phyloP scores from a whole-genome alignment of 192 early-diverging fungal genomes.

The Coemansia sp. region DNA sequence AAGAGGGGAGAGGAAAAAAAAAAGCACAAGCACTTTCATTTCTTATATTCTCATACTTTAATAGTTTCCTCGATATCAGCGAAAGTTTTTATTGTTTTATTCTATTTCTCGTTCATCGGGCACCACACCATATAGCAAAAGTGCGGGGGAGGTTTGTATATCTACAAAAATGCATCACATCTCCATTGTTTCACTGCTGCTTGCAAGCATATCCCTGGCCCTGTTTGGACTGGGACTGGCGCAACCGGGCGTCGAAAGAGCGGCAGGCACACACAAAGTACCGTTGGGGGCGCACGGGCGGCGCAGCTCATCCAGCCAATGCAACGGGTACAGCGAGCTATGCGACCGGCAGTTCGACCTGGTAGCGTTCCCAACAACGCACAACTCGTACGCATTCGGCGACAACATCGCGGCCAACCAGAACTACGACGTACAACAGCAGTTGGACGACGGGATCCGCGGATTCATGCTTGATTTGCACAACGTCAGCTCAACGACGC shows the following conservation, averaged over 20 bases:
- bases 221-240: background rate
- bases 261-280: background rate
- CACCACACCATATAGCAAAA: too few species aligned
- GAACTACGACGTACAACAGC: constrained; percentile 58
- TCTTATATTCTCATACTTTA: background rate
- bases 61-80: background rate
- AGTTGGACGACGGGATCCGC: constrained; percentile 73
- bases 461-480: constrained; percentile 70
- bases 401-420: constrained; percentile 67
- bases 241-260: background rate
- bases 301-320: constrained; percentile 23
- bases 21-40: background rate
- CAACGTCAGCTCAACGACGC: constrained; percentile 16
- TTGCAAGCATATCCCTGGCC: background rate
- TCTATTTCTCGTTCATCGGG: too few species aligned
- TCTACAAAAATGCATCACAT: background rate
- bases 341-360: constrained; percentile 63
- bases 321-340: constrained; percentile 68
- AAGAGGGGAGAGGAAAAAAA: too few species aligned
- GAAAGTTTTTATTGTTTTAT: too few species aligned
- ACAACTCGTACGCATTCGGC: constrained; percentile 67
- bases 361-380: constrained; percentile 68
- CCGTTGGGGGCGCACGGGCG: background rate
- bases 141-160: background rate
- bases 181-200: constrained; percentile 4